Evolutionary conservation across 2,329 filamentous ascomycete species (phyloP), one percentile per base, ranked within the genome.

Genomic region (Colletotrichum sansevieriae): DNA sequence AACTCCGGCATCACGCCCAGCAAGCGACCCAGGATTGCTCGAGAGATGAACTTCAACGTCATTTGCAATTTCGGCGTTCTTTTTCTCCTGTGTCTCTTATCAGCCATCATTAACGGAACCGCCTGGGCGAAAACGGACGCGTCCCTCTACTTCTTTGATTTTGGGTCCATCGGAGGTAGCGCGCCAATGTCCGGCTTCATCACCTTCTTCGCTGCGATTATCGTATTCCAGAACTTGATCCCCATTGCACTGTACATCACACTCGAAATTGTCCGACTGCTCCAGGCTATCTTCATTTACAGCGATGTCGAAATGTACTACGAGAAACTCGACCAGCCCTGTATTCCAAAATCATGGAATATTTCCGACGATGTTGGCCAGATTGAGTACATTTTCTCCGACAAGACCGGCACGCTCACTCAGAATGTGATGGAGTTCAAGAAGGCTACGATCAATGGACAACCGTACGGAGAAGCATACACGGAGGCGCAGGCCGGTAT

Each of bases 401-500:
- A 97, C 84, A 97, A 97, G 81, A 97, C 93, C 0, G 93, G 93
- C 67, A 97, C 93, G 2, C 82, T 97, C 72, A 97, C 93, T 0
- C 93, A 97, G 75, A 97, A 97, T 77, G 92, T 97, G 61, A 97
- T 97, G 96, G 97, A 99, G 79, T 99, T 98, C 88, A 99, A 98
- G 80, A 99, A 99, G 80, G 94, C 92, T 63, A 97, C 95, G 0
- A 91, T 99, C 80, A 98, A 98, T 75, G 95, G 95, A n/a, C 88
- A 96, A 69, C 90, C 95, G 0, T 99, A 99, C 73, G 96, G 97
- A 70, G 96, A 99, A 81, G 96, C 96, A 0, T 99, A 98, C 76
- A 99, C 97, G 0, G 96, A 99, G 80, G 96, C 96, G 0, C 93
- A 97, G 79, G 93, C 95, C 59, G 96, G 96, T 65, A 96, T 99